phyloP scores from a whole-genome alignment of 2,329 filamentous ascomycete species.

The Teratosphaeria destructans region DNA sequence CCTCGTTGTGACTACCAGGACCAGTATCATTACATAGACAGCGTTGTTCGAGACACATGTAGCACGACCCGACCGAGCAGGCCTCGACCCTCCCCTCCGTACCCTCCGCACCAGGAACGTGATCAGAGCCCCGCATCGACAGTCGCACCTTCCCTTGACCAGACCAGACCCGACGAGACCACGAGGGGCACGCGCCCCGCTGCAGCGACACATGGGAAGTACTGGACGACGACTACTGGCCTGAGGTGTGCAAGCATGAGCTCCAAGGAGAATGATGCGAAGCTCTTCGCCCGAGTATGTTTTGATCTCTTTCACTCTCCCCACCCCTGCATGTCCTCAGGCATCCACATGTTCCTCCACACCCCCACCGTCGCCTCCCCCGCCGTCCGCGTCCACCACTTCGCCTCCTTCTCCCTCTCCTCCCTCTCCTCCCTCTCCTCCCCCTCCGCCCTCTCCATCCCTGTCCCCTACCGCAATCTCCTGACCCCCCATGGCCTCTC shows the following conservation, averaged over 20 bases:
- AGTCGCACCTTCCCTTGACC: neutral
- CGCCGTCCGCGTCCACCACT: constrained; percentile 13
- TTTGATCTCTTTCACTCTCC: neutral
- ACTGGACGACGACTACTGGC: neutral
- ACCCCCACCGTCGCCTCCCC: neutral
- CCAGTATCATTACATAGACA: too few relatives aligned
- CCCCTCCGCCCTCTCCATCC: neutral
- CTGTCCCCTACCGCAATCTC: constrained; percentile 8
- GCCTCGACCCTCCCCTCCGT: neutral
- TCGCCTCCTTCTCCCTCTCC: neutral
- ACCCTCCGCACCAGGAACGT: neutral
- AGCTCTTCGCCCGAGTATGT: constrained; percentile 95
- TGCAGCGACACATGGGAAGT: neutral
- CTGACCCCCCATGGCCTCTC: neutral
- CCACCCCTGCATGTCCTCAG: neutral
- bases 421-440: neutral
- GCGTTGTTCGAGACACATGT: too few relatives aligned
- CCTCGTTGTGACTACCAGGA: too few relatives aligned
- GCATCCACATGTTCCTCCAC: constrained; percentile 28
- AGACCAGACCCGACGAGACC: too few relatives aligned
- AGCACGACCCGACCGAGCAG: neutral
- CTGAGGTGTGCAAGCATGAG: constrained; percentile 39
- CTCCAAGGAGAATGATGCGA: constrained; percentile 77
- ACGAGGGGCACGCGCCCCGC: neutral
- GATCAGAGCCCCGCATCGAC: neutral